Percentiles rank a stretch among this genome's conserved stretches.
phyloP scores from a whole-genome alignment of 1,284 basidiomycete genomes.

The Trichosporon faecale region DNA sequence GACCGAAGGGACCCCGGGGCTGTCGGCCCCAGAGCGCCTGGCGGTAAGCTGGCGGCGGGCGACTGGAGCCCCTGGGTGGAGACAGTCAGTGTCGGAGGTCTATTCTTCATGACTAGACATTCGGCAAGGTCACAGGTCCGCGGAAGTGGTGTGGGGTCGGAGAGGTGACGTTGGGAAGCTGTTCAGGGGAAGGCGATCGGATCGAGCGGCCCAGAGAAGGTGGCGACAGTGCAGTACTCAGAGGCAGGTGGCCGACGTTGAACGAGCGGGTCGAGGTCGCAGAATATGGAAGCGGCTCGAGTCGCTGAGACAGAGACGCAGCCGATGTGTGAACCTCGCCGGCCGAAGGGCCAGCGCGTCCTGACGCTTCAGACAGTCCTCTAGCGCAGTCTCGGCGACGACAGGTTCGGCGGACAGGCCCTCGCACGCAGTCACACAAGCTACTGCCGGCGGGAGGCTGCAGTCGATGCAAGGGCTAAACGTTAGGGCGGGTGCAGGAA shows the following conservation, averaged over 20 bases:
- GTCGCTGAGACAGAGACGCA: not conserved
- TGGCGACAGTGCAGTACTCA: not conserved
- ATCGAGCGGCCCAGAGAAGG: not conserved
- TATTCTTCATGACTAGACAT: not conserved
- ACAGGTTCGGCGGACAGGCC: not conserved
- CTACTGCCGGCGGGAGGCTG: not conserved
- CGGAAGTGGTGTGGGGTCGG: not conserved
- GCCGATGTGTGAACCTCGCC: slow-evolving; percentile 2
- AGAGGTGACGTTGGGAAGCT: not conserved
- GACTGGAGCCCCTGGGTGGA: slow-evolving; percentile 1
- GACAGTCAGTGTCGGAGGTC: not conserved
- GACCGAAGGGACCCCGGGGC: not conserved
- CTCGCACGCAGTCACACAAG: not conserved
- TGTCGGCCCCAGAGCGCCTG: not conserved
- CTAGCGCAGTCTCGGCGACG: not conserved
- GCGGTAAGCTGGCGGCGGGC: not conserved
- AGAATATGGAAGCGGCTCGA: not conserved
- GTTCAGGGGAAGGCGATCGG: not conserved
- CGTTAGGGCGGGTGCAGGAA: not conserved
- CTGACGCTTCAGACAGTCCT: not conserved
- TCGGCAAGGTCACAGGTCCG: not conserved
- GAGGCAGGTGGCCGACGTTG: not conserved
- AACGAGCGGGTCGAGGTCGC: not conserved
- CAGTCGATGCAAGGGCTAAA: not conserved
- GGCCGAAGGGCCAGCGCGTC: not conserved